phyloP scores from a whole-genome alignment of 2,329 filamentous ascomycete species.

The Neofusicoccum laricinum region DNA sequence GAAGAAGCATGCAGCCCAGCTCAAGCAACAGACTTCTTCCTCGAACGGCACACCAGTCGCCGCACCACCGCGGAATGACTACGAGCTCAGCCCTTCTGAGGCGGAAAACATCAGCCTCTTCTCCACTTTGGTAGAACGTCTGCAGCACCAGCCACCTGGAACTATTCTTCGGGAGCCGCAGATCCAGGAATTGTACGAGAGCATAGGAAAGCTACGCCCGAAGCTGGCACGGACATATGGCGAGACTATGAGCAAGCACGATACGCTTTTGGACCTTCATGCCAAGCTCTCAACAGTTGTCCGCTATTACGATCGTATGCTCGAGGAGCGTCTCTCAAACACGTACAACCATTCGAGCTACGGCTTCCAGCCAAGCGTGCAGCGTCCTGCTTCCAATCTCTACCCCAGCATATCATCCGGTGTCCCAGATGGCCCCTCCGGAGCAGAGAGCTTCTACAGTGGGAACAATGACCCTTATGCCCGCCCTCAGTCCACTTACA shows the following conservation, averaged over 20 bases:
- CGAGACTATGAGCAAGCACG: slow-evolving; percentile 99
- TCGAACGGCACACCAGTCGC: slow-evolving; percentile 48
- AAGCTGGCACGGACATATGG: slow-evolving; percentile 95
- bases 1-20: slow-evolving; percentile 76
- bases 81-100: slow-evolving; percentile 89
- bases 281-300: slow-evolving; percentile 95
- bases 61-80: slow-evolving; percentile 79
- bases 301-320: slow-evolving; percentile 95
- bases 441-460: slow-evolving; percentile 80
- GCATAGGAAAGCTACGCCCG: slow-evolving; percentile 86
- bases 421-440: slow-evolving; percentile 43
- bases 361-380: slow-evolving; percentile 29
- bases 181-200: slow-evolving; percentile 97
- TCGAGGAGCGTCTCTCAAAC: slow-evolving; percentile 90
- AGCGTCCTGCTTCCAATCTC: slow-evolving; percentile 51
- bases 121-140: slow-evolving; percentile 84
- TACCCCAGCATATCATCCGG: slow-evolving; percentile 64
- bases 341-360: slow-evolving; percentile 71
- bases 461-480: slow-evolving; percentile 56
- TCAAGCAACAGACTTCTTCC: slow-evolving; percentile 75
- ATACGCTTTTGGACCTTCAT: slow-evolving; percentile 89
- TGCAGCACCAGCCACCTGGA: slow-evolving; percentile 92
- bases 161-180: slow-evolving; percentile 96
- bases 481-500: slow-evolving; percentile 52
- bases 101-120: slow-evolving; percentile 98